Evolutionary conservation across 2,329 filamentous ascomycete species (phyloP), one percentile per base, ranked within the genome.

Genomic region (Kalmusia sp.): DNA sequence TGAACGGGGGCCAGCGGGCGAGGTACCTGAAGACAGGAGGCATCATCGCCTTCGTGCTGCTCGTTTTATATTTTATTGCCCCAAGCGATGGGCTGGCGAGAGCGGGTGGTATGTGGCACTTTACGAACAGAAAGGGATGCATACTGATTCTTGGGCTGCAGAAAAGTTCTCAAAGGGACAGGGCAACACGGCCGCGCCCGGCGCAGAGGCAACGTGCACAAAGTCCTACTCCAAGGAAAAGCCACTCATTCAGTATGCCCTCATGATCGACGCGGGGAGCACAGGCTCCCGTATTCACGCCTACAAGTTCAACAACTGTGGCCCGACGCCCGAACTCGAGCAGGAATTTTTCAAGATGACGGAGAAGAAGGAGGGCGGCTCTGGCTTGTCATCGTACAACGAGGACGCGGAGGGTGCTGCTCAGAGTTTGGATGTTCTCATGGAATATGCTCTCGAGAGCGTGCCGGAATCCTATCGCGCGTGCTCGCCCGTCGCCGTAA

Each of bases 281-380:
- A 98, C 95, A 49, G 95, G 95, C 56, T 98, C 95, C 55, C 90
- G 95, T 66, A 97, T 99, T 72, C 96, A 99, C 80, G 92, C 98
- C 54, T 99, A 97, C 83, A 91, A 92, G 73, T 99, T 98, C 85
- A 98, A 98, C 83, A 98, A 98, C 80, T 99, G 93, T 79, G 95
- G 93, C 11, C 79, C 91, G 6, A 93, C 93, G n/a, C 95, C 95
- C 22, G 93, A 97, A 78, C 85, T 99, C 45, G 95, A 99, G 78
- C 81, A 87, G 70, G 95, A 99, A 73, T 84, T 91, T 53, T 99
- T 99, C 77, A 88, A 93, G 80, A 92, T 93, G 89, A 98, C 93
- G 9, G 87, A 91, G 72, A 93, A 92, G 83, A 87, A 84, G 63
- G 84, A 91, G 49, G 92, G 92, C 56, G 80, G 95, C 79, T 86